Percentiles rank a stretch among this genome's conserved stretches.
Conservation (phyloP, 805 yeast genomes). For the Pichia manshurica region DNA sequence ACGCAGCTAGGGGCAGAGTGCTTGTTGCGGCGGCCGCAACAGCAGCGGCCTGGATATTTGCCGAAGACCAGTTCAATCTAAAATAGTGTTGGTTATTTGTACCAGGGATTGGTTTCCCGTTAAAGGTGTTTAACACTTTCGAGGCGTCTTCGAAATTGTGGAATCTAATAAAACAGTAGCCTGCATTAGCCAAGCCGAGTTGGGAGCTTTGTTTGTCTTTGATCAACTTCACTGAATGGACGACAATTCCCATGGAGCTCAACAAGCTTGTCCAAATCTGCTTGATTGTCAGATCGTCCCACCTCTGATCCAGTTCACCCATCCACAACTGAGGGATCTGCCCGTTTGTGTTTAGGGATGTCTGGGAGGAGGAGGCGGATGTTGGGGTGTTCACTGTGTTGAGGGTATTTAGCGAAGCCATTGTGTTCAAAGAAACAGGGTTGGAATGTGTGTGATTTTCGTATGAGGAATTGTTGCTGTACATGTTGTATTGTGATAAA, state of each 20-base stretch:
- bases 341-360: constrained; percentile 12
- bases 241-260: constrained; percentile 52
- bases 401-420: too few relatives aligned
- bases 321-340: constrained; percentile 57
- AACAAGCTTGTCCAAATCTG: constrained; percentile 55
- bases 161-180: constrained; percentile 82
- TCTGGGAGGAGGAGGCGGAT: background rate
- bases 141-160: constrained; percentile 54
- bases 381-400: background rate
- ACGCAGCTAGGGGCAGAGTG: constrained; percentile 12
- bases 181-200: constrained; percentile 43
- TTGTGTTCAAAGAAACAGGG: too few relatives aligned
- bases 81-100: constrained; percentile 46
- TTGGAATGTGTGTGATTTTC: too few relatives aligned
- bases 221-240: constrained; percentile 58
- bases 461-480: background rate
- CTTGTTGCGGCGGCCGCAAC: constrained; percentile 15
- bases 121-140: constrained; percentile 53
- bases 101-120: constrained; percentile 69
- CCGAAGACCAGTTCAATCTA: constrained; percentile 76
- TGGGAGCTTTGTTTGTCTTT: constrained; percentile 47
- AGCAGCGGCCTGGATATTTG: constrained; percentile 24
- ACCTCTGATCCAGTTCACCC: constrained; percentile 85
- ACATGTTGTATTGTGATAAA: constrained; percentile 3
- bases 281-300: constrained; percentile 67